phyloP scores from a whole-genome alignment of 306 rosid genomes.

The Fragaria iinumae region DNA sequence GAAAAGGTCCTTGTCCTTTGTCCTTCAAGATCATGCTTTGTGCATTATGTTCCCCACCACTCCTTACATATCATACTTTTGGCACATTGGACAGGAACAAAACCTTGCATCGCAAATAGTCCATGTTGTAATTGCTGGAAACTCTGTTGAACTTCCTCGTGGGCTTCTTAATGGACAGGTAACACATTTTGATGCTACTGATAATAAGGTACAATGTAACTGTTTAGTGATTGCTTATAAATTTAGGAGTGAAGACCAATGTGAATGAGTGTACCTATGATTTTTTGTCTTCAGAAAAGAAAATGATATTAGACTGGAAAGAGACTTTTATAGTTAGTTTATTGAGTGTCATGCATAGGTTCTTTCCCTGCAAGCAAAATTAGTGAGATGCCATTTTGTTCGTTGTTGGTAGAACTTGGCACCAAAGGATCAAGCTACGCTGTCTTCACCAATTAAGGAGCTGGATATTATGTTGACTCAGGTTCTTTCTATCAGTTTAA shows the following conservation, averaged over 20 bases:
- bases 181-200: slow-evolving; percentile 20
- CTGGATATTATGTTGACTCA: slow-evolving; percentile 84
- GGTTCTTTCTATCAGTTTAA: slow-evolving; percentile 46
- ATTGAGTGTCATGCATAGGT: background rate
- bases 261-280: background rate
- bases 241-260: background rate
- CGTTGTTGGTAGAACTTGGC: slow-evolving; percentile 59
- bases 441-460: slow-evolving; percentile 79
- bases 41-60: slow-evolving; percentile 13
- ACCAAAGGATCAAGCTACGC: slow-evolving; percentile 69
- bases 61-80: slow-evolving; percentile 28
- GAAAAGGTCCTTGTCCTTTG: slow-evolving; percentile 55
- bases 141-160: slow-evolving; percentile 71
- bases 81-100: slow-evolving; percentile 63
- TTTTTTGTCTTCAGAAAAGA: background rate
- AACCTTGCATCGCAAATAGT: slow-evolving; percentile 81
- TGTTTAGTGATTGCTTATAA: background rate
- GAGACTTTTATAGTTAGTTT: background rate
- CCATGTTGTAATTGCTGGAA: slow-evolving; percentile 79
- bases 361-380: background rate
- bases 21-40: slow-evolving; percentile 22
- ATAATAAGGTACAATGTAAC: background rate
- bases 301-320: background rate
- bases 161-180: slow-evolving; percentile 89
- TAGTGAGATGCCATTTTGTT: slow-evolving; percentile 15